Evolutionary conservation across 208 protist species (phyloP), one percentile per base, ranked within the genome.

Genomic region (Leptomonas pyrrhocoris): DNA sequence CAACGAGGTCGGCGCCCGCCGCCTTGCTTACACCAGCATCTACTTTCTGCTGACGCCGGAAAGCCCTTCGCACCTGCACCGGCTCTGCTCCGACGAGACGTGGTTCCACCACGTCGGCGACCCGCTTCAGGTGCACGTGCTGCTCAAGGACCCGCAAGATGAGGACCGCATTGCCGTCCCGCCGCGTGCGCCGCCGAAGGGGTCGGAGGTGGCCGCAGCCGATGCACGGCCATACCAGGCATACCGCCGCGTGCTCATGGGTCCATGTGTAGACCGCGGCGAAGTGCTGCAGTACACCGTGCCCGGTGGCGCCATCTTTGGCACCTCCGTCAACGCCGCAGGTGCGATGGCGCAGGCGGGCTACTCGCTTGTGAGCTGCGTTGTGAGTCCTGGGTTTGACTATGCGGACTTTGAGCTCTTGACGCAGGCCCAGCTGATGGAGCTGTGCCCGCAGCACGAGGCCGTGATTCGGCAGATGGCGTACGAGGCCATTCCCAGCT

Each of bases 11-110:
- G 69, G 66, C 38, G 51, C 59, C 43, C 31, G 21, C 16, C 73
- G 77, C 23, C 43, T 34, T 45, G 65, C 64, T 48, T 88, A 83
- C 71, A 83, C 66, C 23, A 80, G 71, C 66, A 88, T 88, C 31
- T 88, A 88, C 73, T 88, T 88, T 55, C 56, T 88, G 19, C 62
- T 84, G 38, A 84, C 74, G 5, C 63, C 66, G 21, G 56, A 76
- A 42, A 84, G 73, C 60, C 81, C 84, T 7, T 86, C 84, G 4
- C 84, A 85, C 70, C 72, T 86, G 36, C 84, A 86, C 62, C 84
- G 84, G 23, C 73, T 85, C 23, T 59, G 68, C 57, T 78, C 77
- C 4, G 84, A 86, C 36, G 84, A 90, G 59, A 73, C 78, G 45
- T 90, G 81, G 75, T 40, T 77, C 38, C 77, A 77, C 45, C 81